phyloP scores from a whole-genome alignment of 345 rosid species.

The Microthlaspi erraticum region DNA sequence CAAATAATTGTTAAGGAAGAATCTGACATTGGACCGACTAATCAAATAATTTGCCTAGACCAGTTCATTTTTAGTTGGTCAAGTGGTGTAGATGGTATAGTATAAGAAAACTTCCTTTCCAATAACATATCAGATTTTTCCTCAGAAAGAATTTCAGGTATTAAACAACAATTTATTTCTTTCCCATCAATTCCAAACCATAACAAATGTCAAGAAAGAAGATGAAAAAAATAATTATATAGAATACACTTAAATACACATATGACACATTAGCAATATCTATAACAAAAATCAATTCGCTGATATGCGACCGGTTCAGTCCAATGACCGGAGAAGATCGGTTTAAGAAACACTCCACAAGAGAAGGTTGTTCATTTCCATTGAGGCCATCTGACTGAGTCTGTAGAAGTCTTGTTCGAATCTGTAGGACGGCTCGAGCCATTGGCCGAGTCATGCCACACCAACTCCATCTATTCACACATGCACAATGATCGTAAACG shows the following conservation, averaged over 20 bases:
- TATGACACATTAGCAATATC: background rate
- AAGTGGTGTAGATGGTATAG: background rate
- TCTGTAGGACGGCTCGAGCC: slow-evolving; percentile 58
- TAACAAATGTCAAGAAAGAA: background rate
- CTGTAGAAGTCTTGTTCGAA: slow-evolving; percentile 55
- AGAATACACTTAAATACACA: background rate
- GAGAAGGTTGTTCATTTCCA: slow-evolving; percentile 53
- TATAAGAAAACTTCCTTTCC: background rate
- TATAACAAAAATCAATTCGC: background rate
- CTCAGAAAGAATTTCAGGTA: background rate
- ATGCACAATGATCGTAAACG: background rate
- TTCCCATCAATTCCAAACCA: background rate
- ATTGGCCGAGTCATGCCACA: slow-evolving; percentile 74
- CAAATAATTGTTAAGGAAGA: background rate
- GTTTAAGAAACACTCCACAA: slow-evolving; percentile 5
- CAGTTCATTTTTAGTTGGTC: slow-evolving; percentile 5
- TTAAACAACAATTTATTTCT: background rate
- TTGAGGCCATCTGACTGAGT: slow-evolving; percentile 74
- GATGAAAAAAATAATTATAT: background rate
- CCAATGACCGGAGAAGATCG: background rate
- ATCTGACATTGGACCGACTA: slow-evolving; percentile 5
- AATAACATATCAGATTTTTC: background rate
- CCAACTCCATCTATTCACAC: slow-evolving; percentile 77
- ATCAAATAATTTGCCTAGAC: slow-evolving; percentile 12
- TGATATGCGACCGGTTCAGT: slow-evolving; percentile 3